These are phyloP conservation scores for Pholiota microspora DNA, from an alignment of 768 basidiomycete genomes.

Conservation along the genomic window DNA sequence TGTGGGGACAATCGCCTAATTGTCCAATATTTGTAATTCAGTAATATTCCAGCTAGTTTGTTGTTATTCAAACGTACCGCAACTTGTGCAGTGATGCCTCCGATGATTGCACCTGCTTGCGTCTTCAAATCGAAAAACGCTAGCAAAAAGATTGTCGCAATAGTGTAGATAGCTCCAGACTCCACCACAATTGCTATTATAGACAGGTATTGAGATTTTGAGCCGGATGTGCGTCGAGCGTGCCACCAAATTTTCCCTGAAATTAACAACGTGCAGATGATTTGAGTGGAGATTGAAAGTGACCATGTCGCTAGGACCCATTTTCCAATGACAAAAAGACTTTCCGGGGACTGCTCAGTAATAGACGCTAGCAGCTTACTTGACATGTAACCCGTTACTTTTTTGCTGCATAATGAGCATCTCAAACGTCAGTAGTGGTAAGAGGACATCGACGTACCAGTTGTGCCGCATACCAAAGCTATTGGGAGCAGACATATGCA, in stretches of 20 bases:
- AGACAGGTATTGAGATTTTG: conserved; percentile 7
- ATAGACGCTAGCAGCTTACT: not conserved
- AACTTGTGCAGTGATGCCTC: conserved; percentile 12
- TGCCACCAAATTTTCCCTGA: conserved; percentile 11
- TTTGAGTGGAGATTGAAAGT: not conserved
- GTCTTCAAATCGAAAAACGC: conserved; percentile 12
- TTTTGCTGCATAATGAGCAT: not conserved
- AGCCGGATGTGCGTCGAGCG: conserved; percentile 3
- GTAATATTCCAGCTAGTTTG: not conserved
- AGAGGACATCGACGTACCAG: too few species aligned
- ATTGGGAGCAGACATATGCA: conserved; percentile 9
- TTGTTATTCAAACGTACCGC: conserved; percentile 8
- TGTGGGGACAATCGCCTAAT: conserved; percentile 10
- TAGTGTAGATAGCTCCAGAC: conserved; percentile 17
- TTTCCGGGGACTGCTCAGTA: not conserved
- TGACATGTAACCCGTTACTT: conserved; percentile 1
- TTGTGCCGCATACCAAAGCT: not conserved
- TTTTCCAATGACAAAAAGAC: not conserved
- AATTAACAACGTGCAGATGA: not conserved
- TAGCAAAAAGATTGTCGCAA: conserved; percentile 12
- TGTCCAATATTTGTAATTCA: not conserved
- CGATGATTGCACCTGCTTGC: conserved; percentile 12
- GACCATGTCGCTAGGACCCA: not conserved
- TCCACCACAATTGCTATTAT: conserved; percentile 17
- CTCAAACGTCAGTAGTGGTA: not conserved